These are phyloP conservation scores for Fraxinus velutina DNA, from an alignment of 305 asterid genomes.

Conservation along the genomic window DNA sequence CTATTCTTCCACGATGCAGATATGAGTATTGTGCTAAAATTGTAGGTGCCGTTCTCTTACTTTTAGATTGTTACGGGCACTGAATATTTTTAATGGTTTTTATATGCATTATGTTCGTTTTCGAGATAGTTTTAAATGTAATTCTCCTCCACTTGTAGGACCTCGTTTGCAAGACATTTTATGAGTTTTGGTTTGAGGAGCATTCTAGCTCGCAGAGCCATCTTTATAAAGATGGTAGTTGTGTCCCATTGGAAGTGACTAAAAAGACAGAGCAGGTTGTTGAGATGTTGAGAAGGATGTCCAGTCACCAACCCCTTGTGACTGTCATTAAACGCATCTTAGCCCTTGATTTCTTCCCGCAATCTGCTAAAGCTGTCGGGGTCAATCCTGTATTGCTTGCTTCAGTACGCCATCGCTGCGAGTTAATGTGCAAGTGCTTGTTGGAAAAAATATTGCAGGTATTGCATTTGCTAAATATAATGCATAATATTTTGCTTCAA, in stretches of 20 bases:
- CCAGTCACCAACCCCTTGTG: constrained; percentile 74
- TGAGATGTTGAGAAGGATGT: constrained; percentile 81
- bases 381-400: constrained; percentile 87
- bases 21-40: constrained; percentile 1
- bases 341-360: constrained; percentile 97
- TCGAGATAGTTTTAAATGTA: neutral
- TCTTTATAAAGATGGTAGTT: constrained; percentile 79
- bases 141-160: constrained; percentile 50
- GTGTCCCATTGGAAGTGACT: constrained; percentile 85
- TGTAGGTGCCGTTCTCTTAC: neutral
- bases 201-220: constrained; percentile 60
- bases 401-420: constrained; percentile 94
- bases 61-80: constrained; percentile 18
- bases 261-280: constrained; percentile 94
- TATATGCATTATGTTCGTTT: constrained; percentile 1
- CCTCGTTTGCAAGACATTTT: constrained; percentile 96
- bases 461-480: constrained; percentile 25
- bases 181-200: constrained; percentile 99
- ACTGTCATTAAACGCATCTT: constrained; percentile 77
- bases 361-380: constrained; percentile 97
- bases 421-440: constrained; percentile 95
- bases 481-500: constrained; percentile 16
- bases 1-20: constrained; percentile 19
- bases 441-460: constrained; percentile 94
- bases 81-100: constrained; percentile 19